These are phyloP conservation scores for Leccinum subgranulosum DNA, from an alignment of 768 basidiomycete genomes.

Conservation along the genomic window DNA sequence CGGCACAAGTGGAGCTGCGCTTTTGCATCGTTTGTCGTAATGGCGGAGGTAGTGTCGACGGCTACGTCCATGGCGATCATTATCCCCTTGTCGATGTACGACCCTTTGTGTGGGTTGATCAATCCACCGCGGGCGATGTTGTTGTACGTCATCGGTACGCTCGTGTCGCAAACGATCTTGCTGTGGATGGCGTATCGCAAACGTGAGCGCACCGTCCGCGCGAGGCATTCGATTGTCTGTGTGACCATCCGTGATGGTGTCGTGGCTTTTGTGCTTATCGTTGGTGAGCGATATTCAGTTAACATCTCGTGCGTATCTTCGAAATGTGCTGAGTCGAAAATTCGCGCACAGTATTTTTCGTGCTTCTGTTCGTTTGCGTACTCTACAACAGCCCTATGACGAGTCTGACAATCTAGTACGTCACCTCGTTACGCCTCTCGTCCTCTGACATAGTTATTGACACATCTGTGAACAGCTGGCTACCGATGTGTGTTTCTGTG, in stretches of 20 bases:
- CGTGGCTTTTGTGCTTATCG: conserved; percentile 10
- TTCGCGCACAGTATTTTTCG: conserved; percentile 4
- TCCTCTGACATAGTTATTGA: not conserved
- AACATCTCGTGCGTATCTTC: not conserved
- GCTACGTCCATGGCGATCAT: not conserved
- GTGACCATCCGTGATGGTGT: conserved; percentile 26
- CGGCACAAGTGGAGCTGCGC: not conserved
- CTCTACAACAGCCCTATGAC: conserved; percentile 2
- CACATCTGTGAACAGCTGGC: conserved; percentile 9
- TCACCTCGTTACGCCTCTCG: not conserved
- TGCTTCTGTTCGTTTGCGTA: not conserved
- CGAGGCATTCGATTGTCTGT: conserved; percentile 6
- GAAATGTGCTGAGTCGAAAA: not conserved
- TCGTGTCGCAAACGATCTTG: conserved; percentile 15
- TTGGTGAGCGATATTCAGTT: conserved; percentile 10
- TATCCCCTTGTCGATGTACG: conserved; percentile 11
- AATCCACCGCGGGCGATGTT: conserved; percentile 1
- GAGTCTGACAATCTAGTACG: conserved; percentile 15
- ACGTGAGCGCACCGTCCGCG: not conserved
- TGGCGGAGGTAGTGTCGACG: conserved; percentile 8
- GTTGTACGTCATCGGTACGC: conserved; percentile 7
- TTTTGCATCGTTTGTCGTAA: conserved; percentile 5
- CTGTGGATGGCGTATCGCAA: conserved; percentile 20
- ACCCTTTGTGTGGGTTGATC: conserved; percentile 12
- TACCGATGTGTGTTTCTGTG: conserved; percentile 17